Evolutionary conservation across 164 flowering plant genomes (phyloP), one percentile per base, ranked within the genome.

Genomic region (Nymphaea colorata): DNA sequence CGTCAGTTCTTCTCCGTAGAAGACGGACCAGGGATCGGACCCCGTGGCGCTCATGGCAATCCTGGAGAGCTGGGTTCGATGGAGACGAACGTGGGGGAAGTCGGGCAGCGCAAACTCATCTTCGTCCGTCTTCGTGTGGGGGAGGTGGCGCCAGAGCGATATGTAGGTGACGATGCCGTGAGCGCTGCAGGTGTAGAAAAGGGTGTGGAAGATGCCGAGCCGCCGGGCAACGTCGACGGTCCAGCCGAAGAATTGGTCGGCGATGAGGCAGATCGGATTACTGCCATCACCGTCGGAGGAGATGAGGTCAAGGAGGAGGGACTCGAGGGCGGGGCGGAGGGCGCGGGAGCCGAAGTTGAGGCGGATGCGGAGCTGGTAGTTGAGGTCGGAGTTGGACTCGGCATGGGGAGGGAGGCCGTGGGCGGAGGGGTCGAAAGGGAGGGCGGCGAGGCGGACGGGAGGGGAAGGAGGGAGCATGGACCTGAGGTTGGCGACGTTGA

Each of bases 161-260:
- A 51, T 47, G 66, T 16, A 71, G n/a, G 64, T 63, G 0, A 69
- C 75, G 6, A 67, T 42, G 8, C 80, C 80, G 65, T 61, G 72
- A 0, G 72, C 76, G 4, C 80, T 72, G 18, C 61, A 42, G 42
- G 67, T 16, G 10, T 42, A 61, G 67, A 78, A 78, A 1, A 73
- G 57, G 1, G 60, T 51, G 45, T 72, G 72, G 17, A 65, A 67
- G 4, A 72, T 14, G 44, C 70, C 70, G 5, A 75, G 64, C 51
- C 67, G 73, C 5, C 60, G 41, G 16, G 80, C 68, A 4, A 70
- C 62, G 3, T 70, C 74, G 41, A 69, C 70, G 3, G 76, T 47
- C 80, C 78, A 78, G 0, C 69, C 65, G 68, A 69, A 47, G 69
- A 73, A 73, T 41, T n/a, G 42, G 66, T 73, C 67, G n/a, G 66